Percentiles rank a stretch among this genome's conserved stretches.
Conservation (phyloP, 2,329 filamentous ascomycete species). For the Fusarium sp. region DNA sequence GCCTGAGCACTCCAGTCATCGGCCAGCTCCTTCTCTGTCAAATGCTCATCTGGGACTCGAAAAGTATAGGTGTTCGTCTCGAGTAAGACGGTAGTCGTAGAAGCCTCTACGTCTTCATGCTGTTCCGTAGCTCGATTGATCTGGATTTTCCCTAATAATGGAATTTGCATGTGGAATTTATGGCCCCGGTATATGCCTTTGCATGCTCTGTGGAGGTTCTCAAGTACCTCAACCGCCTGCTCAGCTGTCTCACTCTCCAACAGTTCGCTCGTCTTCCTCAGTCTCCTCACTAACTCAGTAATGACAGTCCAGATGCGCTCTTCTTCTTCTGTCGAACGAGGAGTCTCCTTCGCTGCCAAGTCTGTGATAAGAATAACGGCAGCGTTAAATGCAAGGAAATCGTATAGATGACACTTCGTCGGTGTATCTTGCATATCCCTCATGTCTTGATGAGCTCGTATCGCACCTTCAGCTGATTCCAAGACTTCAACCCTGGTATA, state of each 20-base stretch:
- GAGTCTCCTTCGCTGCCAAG: constrained; percentile 44
- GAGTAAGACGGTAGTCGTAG: constrained; percentile 5
- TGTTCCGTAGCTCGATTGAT: not conserved
- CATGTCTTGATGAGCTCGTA: constrained; percentile 50
- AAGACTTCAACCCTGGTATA: constrained; percentile 54
- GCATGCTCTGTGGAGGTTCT: constrained; percentile 13
- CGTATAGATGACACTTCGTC: constrained; percentile 56
- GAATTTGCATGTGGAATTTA: constrained; percentile 19
- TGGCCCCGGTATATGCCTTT: not conserved
- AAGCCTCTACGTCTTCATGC: not conserved
- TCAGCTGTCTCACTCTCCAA: constrained; percentile 5
- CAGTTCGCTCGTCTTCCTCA: constrained; percentile 3
- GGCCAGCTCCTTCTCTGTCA: constrained; percentile 8
- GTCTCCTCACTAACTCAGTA: not conserved
- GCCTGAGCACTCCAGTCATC: constrained; percentile 15
- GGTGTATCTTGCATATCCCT: constrained; percentile 42
- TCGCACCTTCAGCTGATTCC: constrained; percentile 55
- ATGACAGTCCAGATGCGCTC: constrained; percentile 9
- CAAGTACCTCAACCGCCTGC: constrained; percentile 18
- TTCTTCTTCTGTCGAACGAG: constrained; percentile 3
- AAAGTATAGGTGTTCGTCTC: constrained; percentile 17
- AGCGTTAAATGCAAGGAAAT: constrained; percentile 61
- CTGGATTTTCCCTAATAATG: constrained; percentile 29
- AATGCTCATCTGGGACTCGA: not conserved
- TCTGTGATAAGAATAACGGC: constrained; percentile 58